Conservation (phyloP, 306 rosid species). For the Vigna reflexopilosa region DNA sequence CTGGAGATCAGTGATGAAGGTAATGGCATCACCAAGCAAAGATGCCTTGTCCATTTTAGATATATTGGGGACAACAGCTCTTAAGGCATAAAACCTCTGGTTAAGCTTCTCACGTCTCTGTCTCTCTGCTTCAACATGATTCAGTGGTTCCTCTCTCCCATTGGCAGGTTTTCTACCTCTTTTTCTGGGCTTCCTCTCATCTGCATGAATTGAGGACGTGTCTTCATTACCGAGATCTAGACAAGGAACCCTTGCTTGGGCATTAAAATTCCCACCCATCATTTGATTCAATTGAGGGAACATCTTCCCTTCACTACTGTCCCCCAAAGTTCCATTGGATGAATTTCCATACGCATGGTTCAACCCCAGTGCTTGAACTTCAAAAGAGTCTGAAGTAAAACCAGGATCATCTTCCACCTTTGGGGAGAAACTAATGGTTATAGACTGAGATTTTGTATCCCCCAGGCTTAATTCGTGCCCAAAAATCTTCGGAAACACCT, state of each 20-base stretch:
- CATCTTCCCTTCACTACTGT: constrained; percentile 64
- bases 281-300: constrained; percentile 68
- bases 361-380: constrained; percentile 62
- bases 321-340: constrained; percentile 68
- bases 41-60: constrained; percentile 98
- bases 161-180: constrained; percentile 96
- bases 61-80: constrained; percentile 95
- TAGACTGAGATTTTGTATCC: constrained; percentile 66
- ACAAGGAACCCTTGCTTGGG: constrained; percentile 60
- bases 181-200: constrained; percentile 86
- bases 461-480: constrained; percentile 83
- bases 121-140: constrained; percentile 93
- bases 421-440: constrained; percentile 77
- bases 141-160: constrained; percentile 92
- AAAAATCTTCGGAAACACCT: constrained; percentile 76
- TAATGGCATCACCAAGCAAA: constrained; percentile 87
- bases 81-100: constrained; percentile 85
- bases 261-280: constrained; percentile 63
- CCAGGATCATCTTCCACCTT: constrained; percentile 81
- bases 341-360: constrained; percentile 63
- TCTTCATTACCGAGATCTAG: constrained; percentile 73
- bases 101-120: constrained; percentile 96
- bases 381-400: constrained; percentile 70
- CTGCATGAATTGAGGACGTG: constrained; percentile 60
- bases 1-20: constrained; percentile 87